These are phyloP conservation scores for Barnettozyma populi DNA, from an alignment of 805 yeast genomes.

Conservation along the genomic window DNA sequence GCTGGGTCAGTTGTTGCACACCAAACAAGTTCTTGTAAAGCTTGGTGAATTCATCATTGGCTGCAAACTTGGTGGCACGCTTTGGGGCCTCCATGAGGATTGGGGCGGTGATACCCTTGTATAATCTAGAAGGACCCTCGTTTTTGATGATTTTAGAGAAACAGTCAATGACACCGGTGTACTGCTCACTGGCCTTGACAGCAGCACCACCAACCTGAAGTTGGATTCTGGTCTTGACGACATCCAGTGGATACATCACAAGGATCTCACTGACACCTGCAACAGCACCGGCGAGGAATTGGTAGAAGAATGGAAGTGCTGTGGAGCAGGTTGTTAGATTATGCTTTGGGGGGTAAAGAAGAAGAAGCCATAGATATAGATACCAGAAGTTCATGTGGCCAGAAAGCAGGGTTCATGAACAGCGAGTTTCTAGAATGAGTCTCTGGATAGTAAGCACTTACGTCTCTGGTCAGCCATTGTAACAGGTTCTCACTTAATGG, in stretches of 20 bases:
- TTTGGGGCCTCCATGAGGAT: slow-evolving; percentile 99
- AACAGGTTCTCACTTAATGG: not conserved
- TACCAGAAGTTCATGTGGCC: not conserved
- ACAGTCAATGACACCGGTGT: slow-evolving; percentile 82
- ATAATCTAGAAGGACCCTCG: slow-evolving; percentile 81
- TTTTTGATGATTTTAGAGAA: slow-evolving; percentile 73
- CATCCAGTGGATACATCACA: slow-evolving; percentile 95
- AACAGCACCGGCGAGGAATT: slow-evolving; percentile 86
- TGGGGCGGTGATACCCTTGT: slow-evolving; percentile 94
- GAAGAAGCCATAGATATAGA: not conserved
- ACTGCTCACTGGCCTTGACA: slow-evolving; percentile 41
- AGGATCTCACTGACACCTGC: slow-evolving; percentile 97
- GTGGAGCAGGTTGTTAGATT: slow-evolving; percentile 8
- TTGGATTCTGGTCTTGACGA: slow-evolving; percentile 95
- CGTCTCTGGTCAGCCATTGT: slow-evolving; percentile 15
- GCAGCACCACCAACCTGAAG: slow-evolving; percentile 50
- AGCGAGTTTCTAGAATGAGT: too few relatives aligned
- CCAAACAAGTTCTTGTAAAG: slow-evolving; percentile 71
- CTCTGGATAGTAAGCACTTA: slow-evolving; percentile 3
- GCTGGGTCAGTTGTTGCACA: slow-evolving; percentile 64
- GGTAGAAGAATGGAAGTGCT: slow-evolving; percentile 87
- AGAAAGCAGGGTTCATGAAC: too few relatives aligned
- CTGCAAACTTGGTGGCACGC: slow-evolving; percentile 97
- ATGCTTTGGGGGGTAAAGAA: not conserved
- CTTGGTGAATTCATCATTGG: slow-evolving; percentile 94